phyloP scores from a whole-genome alignment of 306 rosid genomes.

The Luffa acutangula region DNA sequence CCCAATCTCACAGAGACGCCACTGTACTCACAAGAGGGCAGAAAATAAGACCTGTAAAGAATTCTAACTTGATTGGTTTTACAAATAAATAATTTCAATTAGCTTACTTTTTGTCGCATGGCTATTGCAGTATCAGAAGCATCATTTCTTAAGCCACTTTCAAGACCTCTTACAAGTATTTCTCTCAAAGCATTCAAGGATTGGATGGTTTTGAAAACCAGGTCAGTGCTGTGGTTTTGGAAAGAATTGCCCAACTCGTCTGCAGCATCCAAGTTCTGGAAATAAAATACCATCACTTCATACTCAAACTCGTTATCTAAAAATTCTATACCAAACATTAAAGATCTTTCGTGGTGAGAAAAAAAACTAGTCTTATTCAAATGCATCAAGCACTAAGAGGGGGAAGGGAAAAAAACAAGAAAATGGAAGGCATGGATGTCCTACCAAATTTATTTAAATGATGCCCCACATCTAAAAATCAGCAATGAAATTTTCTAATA shows the following conservation, averaged over 20 bases:
- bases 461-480: background rate
- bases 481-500: background rate
- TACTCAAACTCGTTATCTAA: background rate
- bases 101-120: conserved; percentile 85
- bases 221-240: conserved; percentile 28
- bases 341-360: background rate
- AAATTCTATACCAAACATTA: conserved; percentile 3
- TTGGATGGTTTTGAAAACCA: conserved; percentile 65
- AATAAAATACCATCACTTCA: conserved; percentile 13
- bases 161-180: conserved; percentile 63
- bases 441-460: background rate
- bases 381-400: background rate
- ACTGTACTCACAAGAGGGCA: conserved; percentile 37
- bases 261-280: conserved; percentile 69
- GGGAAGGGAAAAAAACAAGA: background rate
- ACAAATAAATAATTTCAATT: conserved; percentile 2
- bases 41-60: background rate
- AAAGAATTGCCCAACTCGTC: conserved; percentile 28
- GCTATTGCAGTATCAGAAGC: conserved; percentile 94
- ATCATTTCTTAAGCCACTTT: conserved; percentile 98
- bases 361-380: background rate
- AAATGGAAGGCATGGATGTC: background rate
- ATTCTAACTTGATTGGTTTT: background rate
- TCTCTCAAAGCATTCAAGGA: conserved; percentile 69
- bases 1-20: conserved; percentile 98